These are phyloP conservation scores for Rhizophagus clarus DNA, from an alignment of 192 early-diverging fungal genomes.

Conservation along the genomic window DNA sequence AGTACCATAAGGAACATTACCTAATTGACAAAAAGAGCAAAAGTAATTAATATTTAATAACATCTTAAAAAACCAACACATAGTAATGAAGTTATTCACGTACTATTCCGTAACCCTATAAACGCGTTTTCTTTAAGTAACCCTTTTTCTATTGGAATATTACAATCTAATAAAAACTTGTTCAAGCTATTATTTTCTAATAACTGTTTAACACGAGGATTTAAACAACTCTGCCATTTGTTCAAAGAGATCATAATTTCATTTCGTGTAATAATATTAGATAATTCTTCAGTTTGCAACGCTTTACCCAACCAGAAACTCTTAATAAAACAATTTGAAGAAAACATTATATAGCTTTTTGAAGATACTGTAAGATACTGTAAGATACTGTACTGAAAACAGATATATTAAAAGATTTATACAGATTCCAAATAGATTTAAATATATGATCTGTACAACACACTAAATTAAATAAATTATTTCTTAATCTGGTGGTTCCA, in stretches of 20 bases:
- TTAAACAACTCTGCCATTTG: conserved; percentile 21
- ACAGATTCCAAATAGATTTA: no score
- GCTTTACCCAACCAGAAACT: conserved; percentile 6
- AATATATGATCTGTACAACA: no score
- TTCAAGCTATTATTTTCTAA: not conserved
- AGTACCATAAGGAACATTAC: not conserved
- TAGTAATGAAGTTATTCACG: not conserved
- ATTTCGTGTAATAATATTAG: not conserved
- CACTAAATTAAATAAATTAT: no score
- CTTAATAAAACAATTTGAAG: not conserved
- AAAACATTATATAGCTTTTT: not conserved
- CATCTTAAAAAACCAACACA: not conserved
- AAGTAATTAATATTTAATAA: not conserved
- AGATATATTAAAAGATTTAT: no score
- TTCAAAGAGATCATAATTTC: not conserved
- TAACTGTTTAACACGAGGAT: not conserved
- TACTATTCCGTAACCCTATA: not conserved
- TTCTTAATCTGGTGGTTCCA: no score
- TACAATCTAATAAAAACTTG: not conserved
- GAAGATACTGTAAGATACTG: no score
- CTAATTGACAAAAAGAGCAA: not conserved
- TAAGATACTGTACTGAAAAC: no score
- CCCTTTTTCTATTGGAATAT: not conserved
- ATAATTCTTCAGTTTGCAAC: not conserved
- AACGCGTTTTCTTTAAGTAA: not conserved